Evolutionary conservation across 2,329 filamentous ascomycete genomes (phyloP).

Genomic region (Epichloe festucae): DNA sequence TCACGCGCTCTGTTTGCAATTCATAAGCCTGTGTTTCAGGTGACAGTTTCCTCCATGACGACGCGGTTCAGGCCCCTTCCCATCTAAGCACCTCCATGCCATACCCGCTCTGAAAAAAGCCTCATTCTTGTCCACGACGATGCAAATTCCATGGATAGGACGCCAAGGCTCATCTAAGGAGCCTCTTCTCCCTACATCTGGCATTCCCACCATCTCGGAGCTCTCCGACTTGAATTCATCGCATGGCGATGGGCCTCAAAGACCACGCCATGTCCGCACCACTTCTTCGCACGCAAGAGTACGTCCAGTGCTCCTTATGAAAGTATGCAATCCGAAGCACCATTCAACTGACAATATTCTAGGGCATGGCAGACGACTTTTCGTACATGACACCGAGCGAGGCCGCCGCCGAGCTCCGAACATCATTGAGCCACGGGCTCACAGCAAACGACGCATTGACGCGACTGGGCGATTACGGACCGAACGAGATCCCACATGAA

Average conservation of each 20-base stretch:
- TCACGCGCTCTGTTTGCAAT: background rate
- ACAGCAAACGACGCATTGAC: conserved; percentile 68
- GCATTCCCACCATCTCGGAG: conserved; percentile 21
- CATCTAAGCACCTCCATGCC: conserved; percentile 7
- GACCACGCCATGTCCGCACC: conserved; percentile 29
- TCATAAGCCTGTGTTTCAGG: background rate
- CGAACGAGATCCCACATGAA: conserved; percentile 91
- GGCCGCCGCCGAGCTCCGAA: conserved; percentile 62
- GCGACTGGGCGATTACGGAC: conserved; percentile 67
- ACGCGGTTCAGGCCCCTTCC: conserved; percentile 8
- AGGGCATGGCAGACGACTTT: conserved; percentile 47
- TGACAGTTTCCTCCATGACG: conserved; percentile 1
- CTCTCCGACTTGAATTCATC: conserved; percentile 11
- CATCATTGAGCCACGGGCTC: conserved; percentile 73
- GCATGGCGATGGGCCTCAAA: conserved; percentile 15
- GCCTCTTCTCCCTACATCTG: conserved; percentile 22
- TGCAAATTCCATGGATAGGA: conserved; percentile 26
- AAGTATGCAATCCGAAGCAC: background rate
- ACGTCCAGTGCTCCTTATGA: conserved; percentile 11
- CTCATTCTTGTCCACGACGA: conserved; percentile 13
- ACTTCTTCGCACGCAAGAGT: conserved; percentile 45
- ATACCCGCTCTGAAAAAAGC: conserved; percentile 4
- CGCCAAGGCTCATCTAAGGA: conserved; percentile 19
- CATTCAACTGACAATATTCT: background rate
- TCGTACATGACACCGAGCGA: conserved; percentile 62